Base-by-base conservation (phyloP, 2,329 filamentous ascomycete genomes). In the Stromatinia cepivora region DNA sequence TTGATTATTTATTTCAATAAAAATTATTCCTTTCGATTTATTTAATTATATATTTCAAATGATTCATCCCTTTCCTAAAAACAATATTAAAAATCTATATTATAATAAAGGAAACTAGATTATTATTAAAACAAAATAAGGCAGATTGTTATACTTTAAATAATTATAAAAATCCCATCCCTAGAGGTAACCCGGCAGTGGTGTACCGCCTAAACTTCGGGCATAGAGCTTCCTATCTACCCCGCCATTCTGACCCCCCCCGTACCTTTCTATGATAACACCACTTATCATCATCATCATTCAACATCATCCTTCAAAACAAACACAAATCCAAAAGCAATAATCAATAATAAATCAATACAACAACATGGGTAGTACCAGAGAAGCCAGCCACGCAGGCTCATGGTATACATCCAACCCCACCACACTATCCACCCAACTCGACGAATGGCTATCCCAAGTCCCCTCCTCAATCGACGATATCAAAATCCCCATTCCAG, bases 401-500 rank as follows among this genome's bases (percentile, higher is more conserved):
- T 90, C 88, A 25, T 99, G 95, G 95, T 99, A 99, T 79, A 84
- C 88, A 9, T 84, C 84, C 62, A 84, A 88, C 70, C 81, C 85
- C 8, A 78, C 79, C 2, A 79, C 80, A n/a, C 86, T 98, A 64
- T 86, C 86, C 4, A 76, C 78, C 9, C 85, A 97, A 81, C 89
- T 99, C 7, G 88, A 95, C 69, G 80, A 81, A 63, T 97, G 88
- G 85, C 85, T 98, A n/a, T 82, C 81, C 50, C 82, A 86, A 50
- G 94, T 97, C 10, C 90, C 92, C 2, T 79, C 83, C 62, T 84
- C 85, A 1, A 81, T 95, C 53, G 84, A 90, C 45, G 88, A 85
- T 57, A 81, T 72, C 78, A 76, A 70, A 9, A 76, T 97, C 70
- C 95, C 94, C 4, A 83, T 94, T 1, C 79, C 88, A 1, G 88